phyloP scores from a whole-genome alignment of 768 basidiomycete species.

The Rhodotorula taiwanensis region DNA sequence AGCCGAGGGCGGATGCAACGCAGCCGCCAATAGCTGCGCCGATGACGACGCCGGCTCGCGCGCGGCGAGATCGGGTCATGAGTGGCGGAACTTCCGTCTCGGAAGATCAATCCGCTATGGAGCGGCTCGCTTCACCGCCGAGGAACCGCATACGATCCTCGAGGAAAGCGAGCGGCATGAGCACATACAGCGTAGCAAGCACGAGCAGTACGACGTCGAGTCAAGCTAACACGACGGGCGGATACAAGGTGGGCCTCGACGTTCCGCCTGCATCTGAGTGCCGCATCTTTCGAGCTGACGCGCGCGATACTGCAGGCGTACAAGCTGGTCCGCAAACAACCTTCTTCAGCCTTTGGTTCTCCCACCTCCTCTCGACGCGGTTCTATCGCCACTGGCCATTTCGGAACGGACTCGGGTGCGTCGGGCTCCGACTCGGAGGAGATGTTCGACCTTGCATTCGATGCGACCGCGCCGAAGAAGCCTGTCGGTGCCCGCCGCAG shows the following conservation, averaged over 20 bases:
- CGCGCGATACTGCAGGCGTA: conserved; percentile 1
- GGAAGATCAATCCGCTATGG: too few relatives aligned
- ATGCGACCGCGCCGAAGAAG: background rate
- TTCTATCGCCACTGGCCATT: background rate
- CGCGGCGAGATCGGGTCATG: too few relatives aligned
- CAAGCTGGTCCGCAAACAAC: conserved; percentile 16
- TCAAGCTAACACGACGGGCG: background rate
- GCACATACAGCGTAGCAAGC: too few relatives aligned
- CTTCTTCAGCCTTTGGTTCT: background rate
- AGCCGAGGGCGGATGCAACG: background rate
- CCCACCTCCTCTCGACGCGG: background rate
- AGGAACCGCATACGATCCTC: background rate
- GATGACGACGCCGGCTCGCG: too few relatives aligned
- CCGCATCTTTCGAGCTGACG: background rate
- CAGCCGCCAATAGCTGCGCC: too few relatives aligned
- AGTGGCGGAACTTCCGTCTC: too few relatives aligned
- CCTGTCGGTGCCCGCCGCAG: too few relatives aligned
- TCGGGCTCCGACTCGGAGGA: background rate
- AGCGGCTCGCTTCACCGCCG: too few relatives aligned
- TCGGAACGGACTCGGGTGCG: background rate
- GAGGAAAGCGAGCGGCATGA: too few relatives aligned
- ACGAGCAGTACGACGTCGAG: too few relatives aligned
- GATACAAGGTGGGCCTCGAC: conserved; percentile 15
- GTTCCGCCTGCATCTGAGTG: background rate
- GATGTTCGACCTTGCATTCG: conserved; percentile 4